These are phyloP conservation scores for Klebsormidium nitens DNA, from an alignment of 139 green algal genomes.

Conservation along the genomic window DNA sequence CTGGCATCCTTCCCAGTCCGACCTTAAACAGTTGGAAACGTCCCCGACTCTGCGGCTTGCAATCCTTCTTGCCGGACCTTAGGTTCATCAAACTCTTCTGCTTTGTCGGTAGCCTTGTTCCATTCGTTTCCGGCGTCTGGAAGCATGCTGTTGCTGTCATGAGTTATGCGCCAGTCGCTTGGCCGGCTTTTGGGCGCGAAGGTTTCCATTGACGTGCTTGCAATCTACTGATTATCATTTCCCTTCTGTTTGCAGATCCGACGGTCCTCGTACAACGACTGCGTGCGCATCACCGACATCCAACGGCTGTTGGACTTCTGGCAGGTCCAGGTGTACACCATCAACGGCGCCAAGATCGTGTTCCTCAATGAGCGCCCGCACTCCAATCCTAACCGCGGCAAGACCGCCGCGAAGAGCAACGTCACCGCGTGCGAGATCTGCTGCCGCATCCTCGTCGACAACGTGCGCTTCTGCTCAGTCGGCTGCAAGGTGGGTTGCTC, in stretches of 20 bases:
- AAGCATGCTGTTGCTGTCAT: background rate
- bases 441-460: constrained; percentile 21
- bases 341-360: constrained; percentile 72
- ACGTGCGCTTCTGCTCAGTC: constrained; percentile 34
- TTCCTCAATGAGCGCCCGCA: constrained; percentile 73
- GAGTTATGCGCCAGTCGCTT: background rate
- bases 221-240: background rate
- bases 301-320: constrained; percentile 44
- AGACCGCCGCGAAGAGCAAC: constrained; percentile 21
- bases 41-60: too few relatives aligned
- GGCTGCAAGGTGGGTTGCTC: constrained; percentile 37
- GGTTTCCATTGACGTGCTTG: background rate
- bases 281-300: constrained; percentile 69
- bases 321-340: constrained; percentile 74
- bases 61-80: too few relatives aligned
- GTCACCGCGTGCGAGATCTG: constrained; percentile 26
- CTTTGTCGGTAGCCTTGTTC: background rate
- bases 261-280: constrained; percentile 68
- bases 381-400: background rate
- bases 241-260: constrained; percentile 34
- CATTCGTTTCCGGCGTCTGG: background rate
- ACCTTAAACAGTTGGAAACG: background rate
- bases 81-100: constrained; percentile 4
- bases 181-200: background rate
- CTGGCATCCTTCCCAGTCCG: background rate